Evolutionary conservation across 176 grass and related monocot species (phyloP), one percentile per base, ranked within the genome.

Genomic region (Bolboschoenus planiculmis): DNA sequence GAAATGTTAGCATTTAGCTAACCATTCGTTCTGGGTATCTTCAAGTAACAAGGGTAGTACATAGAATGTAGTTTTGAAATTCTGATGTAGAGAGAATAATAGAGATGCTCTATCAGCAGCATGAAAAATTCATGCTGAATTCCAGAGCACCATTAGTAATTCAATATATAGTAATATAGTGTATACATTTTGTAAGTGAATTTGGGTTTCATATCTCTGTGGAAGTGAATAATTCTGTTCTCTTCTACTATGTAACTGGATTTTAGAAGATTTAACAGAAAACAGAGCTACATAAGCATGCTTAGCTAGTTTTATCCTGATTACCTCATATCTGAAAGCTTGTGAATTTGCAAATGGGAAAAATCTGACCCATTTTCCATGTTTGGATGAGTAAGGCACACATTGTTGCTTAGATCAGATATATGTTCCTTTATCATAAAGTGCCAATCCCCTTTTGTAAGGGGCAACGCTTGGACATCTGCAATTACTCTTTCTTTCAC

Each of bases 51-150:
- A 26, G 53, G 16, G 15, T 62, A 81, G 33, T 81, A 81, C 37
- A 81, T 81, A 82, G 16, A 63, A 46, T 65, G 23, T 82, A 48
- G 58, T 66, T 81, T 48, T 63, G 13, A 50, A 77, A 48, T 78
- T 85, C 83, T 82, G 24, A 82, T 82, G 80, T 82, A 82, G 57
- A 82, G 58, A 65, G 64, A 50, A 82, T 82, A 82, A 82, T 82
- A 48, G 58, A 82, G 56, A 65, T 66, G 80, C 39, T 63, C 36
- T 31, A 65, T 24, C 15, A 59, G 37, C 39, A 56, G 80, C 80
- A 63, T 66, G 58, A 15, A 63, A 66, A 82, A 63, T 65, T 82
- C 57, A 63, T 82, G 80, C 80, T 40, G 80, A 82, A 65, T 63
- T 82, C 4, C 66, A 63, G 56, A 16, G 26, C 39, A 82, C 58